phyloP scores from a whole-genome alignment of 225 moss, liverwort and hornwort species.

The Polytrichum formosum region DNA sequence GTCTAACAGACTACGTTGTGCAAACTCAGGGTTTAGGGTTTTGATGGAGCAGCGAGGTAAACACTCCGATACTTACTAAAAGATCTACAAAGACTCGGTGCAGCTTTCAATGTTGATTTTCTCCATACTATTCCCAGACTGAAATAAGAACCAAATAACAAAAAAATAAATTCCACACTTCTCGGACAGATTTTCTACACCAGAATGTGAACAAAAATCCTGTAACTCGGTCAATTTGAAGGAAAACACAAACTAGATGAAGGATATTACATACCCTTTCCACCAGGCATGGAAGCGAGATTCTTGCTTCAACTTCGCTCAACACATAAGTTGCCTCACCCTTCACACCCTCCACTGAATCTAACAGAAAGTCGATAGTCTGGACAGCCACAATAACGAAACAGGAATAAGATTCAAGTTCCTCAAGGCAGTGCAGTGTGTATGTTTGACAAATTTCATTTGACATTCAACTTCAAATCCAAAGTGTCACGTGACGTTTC shows the following conservation, averaged over 20 bases:
- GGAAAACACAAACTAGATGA: background rate
- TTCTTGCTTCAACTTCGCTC: slow-evolving; percentile 76
- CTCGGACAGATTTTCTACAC: background rate
- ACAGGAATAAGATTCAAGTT: background rate
- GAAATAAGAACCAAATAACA: slow-evolving; percentile 12
- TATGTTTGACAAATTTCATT: too few species aligned
- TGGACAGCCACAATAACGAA: slow-evolving; percentile 10
- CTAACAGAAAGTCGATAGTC: slow-evolving; percentile 85
- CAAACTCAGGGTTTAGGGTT: too few species aligned
- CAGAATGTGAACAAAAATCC: background rate
- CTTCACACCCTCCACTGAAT: slow-evolving; percentile 70
- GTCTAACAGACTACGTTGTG: too few species aligned
- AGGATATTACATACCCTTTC: slow-evolving; percentile 53
- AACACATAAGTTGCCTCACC: slow-evolving; percentile 62
- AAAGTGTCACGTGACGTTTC: too few species aligned
- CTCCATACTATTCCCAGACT: slow-evolving; percentile 92
- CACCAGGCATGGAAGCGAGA: slow-evolving; percentile 84
- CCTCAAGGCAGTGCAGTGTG: too few species aligned
- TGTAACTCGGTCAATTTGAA: background rate
- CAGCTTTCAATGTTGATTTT: slow-evolving; percentile 15
- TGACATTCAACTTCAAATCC: too few species aligned
- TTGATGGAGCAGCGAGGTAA: too few species aligned
- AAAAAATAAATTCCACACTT: slow-evolving; percentile 1
- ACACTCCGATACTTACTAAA: too few species aligned
- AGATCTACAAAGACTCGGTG: too few species aligned